Percentiles rank a stretch among this genome's conserved stretches.
Evolutionary conservation across 345 rosid species (phyloP).

Genomic region (Kandelia obovata): DNA sequence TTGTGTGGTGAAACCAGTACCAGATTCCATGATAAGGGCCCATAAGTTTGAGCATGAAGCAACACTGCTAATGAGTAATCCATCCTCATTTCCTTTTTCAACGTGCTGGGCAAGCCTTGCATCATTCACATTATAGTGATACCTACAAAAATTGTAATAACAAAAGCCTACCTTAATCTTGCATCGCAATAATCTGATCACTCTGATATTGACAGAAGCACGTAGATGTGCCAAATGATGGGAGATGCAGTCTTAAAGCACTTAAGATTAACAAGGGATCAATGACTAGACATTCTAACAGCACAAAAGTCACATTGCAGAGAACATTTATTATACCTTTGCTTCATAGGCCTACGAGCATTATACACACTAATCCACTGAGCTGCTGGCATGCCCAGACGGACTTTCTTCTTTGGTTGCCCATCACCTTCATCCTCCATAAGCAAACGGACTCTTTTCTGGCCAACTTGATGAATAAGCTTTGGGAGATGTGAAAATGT

Average conservation of each 20-base stretch:
- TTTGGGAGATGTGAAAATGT: constrained; percentile 6
- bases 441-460: constrained; percentile 62
- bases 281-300: too few relatives aligned
- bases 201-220: not conserved
- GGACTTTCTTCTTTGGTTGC: constrained; percentile 76
- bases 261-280: not conserved
- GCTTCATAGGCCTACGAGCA: constrained; percentile 88
- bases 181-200: not conserved
- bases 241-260: not conserved
- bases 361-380: constrained; percentile 88
- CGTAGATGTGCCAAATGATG: not conserved
- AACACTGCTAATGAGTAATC: constrained; percentile 78
- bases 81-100: constrained; percentile 79
- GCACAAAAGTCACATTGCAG: not conserved
- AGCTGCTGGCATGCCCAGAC: constrained; percentile 77
- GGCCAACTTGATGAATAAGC: constrained; percentile 53
- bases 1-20: constrained; percentile 77
- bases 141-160: constrained; percentile 41
- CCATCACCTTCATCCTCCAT: constrained; percentile 78
- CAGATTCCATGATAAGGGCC: constrained; percentile 93
- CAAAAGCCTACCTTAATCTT: not conserved
- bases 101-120: constrained; percentile 66
- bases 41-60: constrained; percentile 83
- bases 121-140: constrained; percentile 84
- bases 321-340: constrained; percentile 38